phyloP scores from a whole-genome alignment of 108 stramenopile genomes.

The Conticribra guillardii region DNA sequence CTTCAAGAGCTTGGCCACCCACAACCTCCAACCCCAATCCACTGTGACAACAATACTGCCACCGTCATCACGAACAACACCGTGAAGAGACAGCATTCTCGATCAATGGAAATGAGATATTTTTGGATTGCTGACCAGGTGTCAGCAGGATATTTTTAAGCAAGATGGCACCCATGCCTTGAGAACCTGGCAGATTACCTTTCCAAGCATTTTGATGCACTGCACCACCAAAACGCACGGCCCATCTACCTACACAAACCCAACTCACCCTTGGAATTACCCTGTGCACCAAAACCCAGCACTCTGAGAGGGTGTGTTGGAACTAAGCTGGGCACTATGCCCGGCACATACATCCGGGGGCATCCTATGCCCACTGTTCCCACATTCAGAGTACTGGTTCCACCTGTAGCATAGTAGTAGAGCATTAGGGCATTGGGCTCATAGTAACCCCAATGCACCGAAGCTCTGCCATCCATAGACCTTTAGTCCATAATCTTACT shows the following conservation, averaged over 20 bases:
- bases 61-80: slow-evolving; percentile 11
- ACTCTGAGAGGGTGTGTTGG: slow-evolving; percentile 15
- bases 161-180: slow-evolving; percentile 34
- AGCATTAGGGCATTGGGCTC: too few species aligned
- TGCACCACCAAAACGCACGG: slow-evolving; percentile 27
- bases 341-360: too few species aligned
- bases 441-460: too few species aligned
- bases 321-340: too few species aligned
- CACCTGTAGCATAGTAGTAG: too few species aligned
- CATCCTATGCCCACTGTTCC: too few species aligned
- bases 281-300: neutral
- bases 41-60: slow-evolving; percentile 12
- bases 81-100: slow-evolving; percentile 4
- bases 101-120: slow-evolving; percentile 8
- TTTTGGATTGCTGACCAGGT: slow-evolving; percentile 39
- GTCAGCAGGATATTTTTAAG: slow-evolving; percentile 32
- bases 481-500: too few species aligned
- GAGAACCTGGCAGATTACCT: slow-evolving; percentile 45
- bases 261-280: neutral
- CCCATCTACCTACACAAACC: slow-evolving; percentile 1
- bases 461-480: too few species aligned
- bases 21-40: neutral
- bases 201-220: slow-evolving; percentile 42
- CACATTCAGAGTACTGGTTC: too few species aligned
- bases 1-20: neutral